Percentiles rank a stretch among this genome's conserved stretches.
Evolutionary conservation across 805 yeast genomes (phyloP).

Genomic region (Millerago galiae): DNA sequence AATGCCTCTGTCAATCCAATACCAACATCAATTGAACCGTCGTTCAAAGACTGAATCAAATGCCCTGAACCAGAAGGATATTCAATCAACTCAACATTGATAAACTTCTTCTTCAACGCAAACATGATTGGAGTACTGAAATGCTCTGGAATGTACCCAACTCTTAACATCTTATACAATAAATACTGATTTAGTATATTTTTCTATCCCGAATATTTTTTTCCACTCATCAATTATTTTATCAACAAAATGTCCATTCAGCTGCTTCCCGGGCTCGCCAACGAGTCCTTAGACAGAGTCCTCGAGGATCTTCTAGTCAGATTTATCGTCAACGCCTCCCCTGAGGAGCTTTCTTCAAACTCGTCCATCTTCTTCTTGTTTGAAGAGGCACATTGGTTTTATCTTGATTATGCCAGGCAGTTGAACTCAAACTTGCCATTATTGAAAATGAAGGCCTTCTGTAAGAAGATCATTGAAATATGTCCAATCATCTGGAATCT

Average conservation of each 20-base stretch:
- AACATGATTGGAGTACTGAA: conserved; percentile 81
- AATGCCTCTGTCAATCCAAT: conserved; percentile 91
- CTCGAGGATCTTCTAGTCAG: conserved; percentile 85
- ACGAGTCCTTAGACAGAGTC: conserved; percentile 63
- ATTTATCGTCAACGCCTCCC: conserved; percentile 86
- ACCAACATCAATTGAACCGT: conserved; percentile 64
- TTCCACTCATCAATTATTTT: background rate
- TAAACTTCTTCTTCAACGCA: conserved; percentile 57
- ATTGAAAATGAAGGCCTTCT: conserved; percentile 71
- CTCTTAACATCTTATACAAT: conserved; percentile 31
- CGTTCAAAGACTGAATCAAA: conserved; percentile 64
- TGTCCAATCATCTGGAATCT: conserved; percentile 81
- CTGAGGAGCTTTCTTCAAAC: conserved; percentile 77
- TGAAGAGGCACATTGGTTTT: conserved; percentile 98
- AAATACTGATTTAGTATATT: too few relatives aligned
- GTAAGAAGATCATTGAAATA: conserved; percentile 55
- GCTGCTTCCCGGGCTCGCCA: conserved; percentile 47
- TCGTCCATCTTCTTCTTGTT: conserved; percentile 85
- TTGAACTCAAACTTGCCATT: conserved; percentile 71
- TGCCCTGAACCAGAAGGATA: conserved; percentile 88
- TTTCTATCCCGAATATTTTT: too few relatives aligned
- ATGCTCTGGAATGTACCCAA: conserved; percentile 90
- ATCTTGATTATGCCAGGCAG: conserved; percentile 72
- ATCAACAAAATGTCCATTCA: conserved; percentile 50
- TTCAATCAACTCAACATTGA: conserved; percentile 53